Base-by-base conservation (phyloP, 2,329 filamentous ascomycete species). In the Botrytis porri region DNA sequence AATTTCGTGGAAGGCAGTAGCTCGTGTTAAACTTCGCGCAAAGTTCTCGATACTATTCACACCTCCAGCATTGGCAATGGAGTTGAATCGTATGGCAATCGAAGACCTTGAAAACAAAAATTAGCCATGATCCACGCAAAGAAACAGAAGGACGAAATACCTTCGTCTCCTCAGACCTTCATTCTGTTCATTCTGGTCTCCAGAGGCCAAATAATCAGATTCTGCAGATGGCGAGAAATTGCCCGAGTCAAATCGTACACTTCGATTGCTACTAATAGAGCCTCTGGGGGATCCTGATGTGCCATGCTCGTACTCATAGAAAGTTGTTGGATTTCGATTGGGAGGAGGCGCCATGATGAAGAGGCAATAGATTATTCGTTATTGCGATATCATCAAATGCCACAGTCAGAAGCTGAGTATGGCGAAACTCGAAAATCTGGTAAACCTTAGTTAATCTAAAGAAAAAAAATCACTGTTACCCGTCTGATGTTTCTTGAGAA, bases 41-140 rank as follows among this genome's bases (percentile, higher is more conserved):
- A 98, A 98, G 79, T 95, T 97, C 80, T 96, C 92, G 78, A 98
- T 92, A 82, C 93, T 97, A 85, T 98, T 98, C 75, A 95, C 92
- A 69, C 95, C 95, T 76, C 95, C 96, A 65, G 93, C 91, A 74
- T 97, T 90, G 77, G 87, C 85, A 71, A 91, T 81, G 70, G 86
- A 84, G 39, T 87, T 83, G 51, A 93, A 82, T 48, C 86, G 85
- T 75, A 87, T 85, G 45, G 86, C 87, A 57, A 88, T 84, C 10
- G 89, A 91, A n/a, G 88, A 88, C 74, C 88, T 90, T 75, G 39
- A 32, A 43, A 60, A 62, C 12, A 57, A 63, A 37, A 29, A 62
- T n/a, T 69, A 43, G 45, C 66, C 22, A 35, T 63, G 37, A 73
- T 22, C 41, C 5, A 64, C 41, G 39, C 54, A 37, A 63, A 39